These are phyloP conservation scores for Ceratocystis diversiconidia DNA, from an alignment of 2,329 filamentous ascomycete species.

Conservation along the genomic window DNA sequence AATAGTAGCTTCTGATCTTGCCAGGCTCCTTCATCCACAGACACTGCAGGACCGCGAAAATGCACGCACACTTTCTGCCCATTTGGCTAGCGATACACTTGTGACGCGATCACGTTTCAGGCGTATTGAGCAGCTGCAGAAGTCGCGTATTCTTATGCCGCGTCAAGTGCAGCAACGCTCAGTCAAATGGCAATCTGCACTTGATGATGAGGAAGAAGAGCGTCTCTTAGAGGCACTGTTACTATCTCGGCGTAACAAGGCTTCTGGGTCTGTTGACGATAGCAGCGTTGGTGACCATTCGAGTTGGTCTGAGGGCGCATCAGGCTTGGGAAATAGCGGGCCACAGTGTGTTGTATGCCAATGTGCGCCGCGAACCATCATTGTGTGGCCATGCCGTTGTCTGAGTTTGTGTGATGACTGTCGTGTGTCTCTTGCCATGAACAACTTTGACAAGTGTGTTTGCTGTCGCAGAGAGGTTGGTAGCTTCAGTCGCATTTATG, in stretches of 20 bases:
- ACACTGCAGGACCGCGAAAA: constrained; percentile 66
- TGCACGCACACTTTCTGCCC: constrained; percentile 66
- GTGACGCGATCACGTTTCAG: constrained; percentile 72
- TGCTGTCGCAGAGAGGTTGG: constrained; percentile 80
- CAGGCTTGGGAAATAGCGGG: constrained; percentile 52
- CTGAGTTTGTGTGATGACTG: constrained; percentile 92
- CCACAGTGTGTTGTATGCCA: constrained; percentile 93
- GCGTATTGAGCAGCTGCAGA: constrained; percentile 51
- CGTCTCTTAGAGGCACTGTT: constrained; percentile 46
- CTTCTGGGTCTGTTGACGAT: not conserved
- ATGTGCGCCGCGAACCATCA: constrained; percentile 66
- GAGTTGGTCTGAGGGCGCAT: constrained; percentile 22
- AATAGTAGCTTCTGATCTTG: constrained; percentile 54
- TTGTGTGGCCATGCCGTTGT: constrained; percentile 94
- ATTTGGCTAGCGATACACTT: constrained; percentile 55
- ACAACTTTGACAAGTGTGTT: constrained; percentile 93
- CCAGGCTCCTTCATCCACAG: constrained; percentile 66
- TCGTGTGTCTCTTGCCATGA: constrained; percentile 81
- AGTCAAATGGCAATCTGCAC: not conserved
- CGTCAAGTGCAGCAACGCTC: not conserved
- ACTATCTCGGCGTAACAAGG: constrained; percentile 33
- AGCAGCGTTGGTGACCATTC: not conserved
- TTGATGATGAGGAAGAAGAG: constrained; percentile 40
- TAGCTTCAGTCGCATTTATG: constrained; percentile 82
- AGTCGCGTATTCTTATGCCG: constrained; percentile 43